Base-by-base conservation (phyloP, 2,329 filamentous ascomycete genomes). In the Calonectria crousiana region DNA sequence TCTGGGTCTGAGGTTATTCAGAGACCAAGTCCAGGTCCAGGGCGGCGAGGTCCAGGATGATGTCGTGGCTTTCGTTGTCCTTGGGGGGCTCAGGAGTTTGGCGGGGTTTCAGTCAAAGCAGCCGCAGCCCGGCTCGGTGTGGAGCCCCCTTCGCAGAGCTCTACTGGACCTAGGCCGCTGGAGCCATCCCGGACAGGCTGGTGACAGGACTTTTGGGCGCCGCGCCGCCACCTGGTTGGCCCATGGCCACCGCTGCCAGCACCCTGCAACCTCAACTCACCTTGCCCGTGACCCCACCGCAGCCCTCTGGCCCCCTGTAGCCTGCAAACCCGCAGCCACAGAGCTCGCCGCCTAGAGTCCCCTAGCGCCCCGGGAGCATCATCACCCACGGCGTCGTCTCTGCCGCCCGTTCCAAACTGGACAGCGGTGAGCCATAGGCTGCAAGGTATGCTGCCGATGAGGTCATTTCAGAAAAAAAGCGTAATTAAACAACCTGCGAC, bases 11-110 rank as follows among this genome's bases (percentile, higher is more conserved):
- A 72, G 44, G 65, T 41, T 67, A 62, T 72, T 34, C 32, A 30
- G 52, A 67, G 52, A 32, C 34, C 23, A 67, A 44, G 68, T 53
- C 44, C 32, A 53, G 41, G 64, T 60, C 36, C 36, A 51, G 38
- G 18, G 41, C 67, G 41, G 38, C 38, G 34, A 41, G 38, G 32
- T 73, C 28, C 34, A 66, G 65, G 66, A 72, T 68, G 73, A 49
- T 73, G 69, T 62, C 67, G 73, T 69, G 66, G 67, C 58, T 71
- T 69, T 47, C 52, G 34, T 68, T 58, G 66, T 62, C 68, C 70
- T 67, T 56, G 74, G 64, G 74, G 64, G 65, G 68, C 62, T 79
- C 78, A 79, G 78, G 78, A 79, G 78, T 79, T 79, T 79, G 78
- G 78, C 78, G 78, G 78, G 78, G 78, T 79, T 78, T 79, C 75